Percentiles rank a stretch among this genome's conserved stretches.
phyloP scores from a whole-genome alignment of 768 basidiomycete species.

The Russula sp. region DNA sequence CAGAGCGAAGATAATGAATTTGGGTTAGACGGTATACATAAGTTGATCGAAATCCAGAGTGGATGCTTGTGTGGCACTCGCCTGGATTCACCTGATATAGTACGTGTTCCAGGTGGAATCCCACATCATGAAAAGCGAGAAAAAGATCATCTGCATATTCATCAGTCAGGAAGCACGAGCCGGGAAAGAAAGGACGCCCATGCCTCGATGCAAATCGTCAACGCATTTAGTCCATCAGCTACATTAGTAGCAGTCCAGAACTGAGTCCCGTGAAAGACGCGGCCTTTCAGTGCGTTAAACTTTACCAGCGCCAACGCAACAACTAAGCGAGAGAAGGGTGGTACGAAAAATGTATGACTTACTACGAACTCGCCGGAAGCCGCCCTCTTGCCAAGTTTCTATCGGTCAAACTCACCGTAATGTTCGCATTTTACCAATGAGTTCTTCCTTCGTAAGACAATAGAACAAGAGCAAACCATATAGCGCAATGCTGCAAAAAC shows the following conservation, averaged over 20 bases:
- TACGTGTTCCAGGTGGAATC: slow-evolving; percentile 72
- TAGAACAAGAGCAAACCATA: slow-evolving; percentile 87
- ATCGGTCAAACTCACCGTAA: too few species aligned
- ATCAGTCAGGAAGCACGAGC: slow-evolving; percentile 15
- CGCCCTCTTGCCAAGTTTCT: too few species aligned
- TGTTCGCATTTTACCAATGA: too few species aligned
- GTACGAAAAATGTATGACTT: background rate
- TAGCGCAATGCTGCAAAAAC: slow-evolving; percentile 59
- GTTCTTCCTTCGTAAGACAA: slow-evolving; percentile 75
- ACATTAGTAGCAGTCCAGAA: slow-evolving; percentile 87
- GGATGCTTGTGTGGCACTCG: slow-evolving; percentile 52
- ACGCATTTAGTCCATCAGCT: slow-evolving; percentile 77
- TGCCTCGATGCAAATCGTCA: slow-evolving; percentile 83
- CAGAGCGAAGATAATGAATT: background rate
- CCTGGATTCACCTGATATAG: slow-evolving; percentile 49
- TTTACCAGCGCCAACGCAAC: slow-evolving; percentile 34
- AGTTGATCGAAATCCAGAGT: slow-evolving; percentile 63
- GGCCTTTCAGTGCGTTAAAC: slow-evolving; percentile 64
- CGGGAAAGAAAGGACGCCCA: slow-evolving; percentile 1
- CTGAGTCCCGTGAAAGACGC: slow-evolving; percentile 70
- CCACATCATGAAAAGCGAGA: slow-evolving; percentile 76
- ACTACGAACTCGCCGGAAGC: slow-evolving; percentile 69
- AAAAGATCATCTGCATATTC: slow-evolving; percentile 70
- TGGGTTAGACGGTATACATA: slow-evolving; percentile 37
- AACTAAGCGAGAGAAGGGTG: too few species aligned